These are phyloP conservation scores for Excoecaria agallocha DNA, from an alignment of 345 rosid species.

Conservation along the genomic window DNA sequence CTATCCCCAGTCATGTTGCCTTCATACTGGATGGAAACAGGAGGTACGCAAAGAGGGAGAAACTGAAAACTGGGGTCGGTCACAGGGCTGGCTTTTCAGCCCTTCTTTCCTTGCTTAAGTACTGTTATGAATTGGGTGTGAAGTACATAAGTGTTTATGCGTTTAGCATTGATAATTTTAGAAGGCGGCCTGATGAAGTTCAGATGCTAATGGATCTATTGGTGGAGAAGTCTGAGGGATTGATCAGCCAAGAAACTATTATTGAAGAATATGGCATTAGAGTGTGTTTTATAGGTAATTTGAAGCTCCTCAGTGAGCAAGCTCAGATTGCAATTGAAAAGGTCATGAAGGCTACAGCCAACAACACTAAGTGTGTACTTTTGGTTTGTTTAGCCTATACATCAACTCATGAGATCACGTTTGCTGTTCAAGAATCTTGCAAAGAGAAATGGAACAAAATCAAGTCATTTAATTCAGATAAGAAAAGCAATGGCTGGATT, in stretches of 20 bases:
- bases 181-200: conserved; percentile 60
- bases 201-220: conserved; percentile 62
- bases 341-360: conserved; percentile 56
- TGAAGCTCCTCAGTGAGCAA: conserved; percentile 43
- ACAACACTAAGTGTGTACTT: conserved; percentile 39
- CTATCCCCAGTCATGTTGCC: conserved; percentile 55
- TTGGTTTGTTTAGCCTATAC: conserved; percentile 54
- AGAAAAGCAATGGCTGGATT: conserved; percentile 9
- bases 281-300: conserved; percentile 43
- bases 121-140: conserved; percentile 71
- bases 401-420: conserved; percentile 61
- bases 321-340: conserved; percentile 48
- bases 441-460: conserved; percentile 27
- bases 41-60: conserved; percentile 44
- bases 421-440: conserved; percentile 64
- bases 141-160: conserved; percentile 59
- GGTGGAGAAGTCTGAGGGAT: conserved; percentile 58
- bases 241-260: conserved; percentile 55
- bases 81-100: conserved; percentile 59
- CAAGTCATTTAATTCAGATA: neutral
- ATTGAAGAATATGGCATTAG: conserved; percentile 51
- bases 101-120: conserved; percentile 49
- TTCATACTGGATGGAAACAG: conserved; percentile 75
- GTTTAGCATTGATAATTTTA: conserved; percentile 75
- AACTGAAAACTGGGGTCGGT: conserved; percentile 39